These are phyloP conservation scores for Penicillium mononematosum DNA, from an alignment of 495 filamentous ascomycete genomes.

Conservation along the genomic window DNA sequence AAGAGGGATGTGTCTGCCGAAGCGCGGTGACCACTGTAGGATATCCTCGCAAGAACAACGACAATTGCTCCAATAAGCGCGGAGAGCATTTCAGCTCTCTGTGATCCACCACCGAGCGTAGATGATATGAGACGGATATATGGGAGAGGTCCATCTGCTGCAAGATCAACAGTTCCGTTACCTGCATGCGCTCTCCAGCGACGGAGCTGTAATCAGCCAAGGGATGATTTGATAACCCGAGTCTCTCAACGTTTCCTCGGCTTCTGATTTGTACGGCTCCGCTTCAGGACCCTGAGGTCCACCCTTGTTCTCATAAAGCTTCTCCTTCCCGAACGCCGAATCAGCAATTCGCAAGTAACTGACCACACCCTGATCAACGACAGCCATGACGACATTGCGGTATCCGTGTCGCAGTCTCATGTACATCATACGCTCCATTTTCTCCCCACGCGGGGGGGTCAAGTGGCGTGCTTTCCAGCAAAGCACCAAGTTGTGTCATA, in stretches of 20 bases:
- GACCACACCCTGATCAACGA: slow-evolving; percentile 86
- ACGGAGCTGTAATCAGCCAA: background rate
- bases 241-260: slow-evolving; percentile 36
- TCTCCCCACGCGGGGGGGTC: slow-evolving; percentile 54
- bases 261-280: slow-evolving; percentile 26
- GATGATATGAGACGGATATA: background rate
- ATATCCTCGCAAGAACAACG: background rate
- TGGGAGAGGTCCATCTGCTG: background rate
- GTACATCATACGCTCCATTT: slow-evolving; percentile 55
- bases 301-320: slow-evolving; percentile 53
- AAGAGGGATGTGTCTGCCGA: background rate
- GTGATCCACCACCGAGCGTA: background rate
- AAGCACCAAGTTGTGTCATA: slow-evolving; percentile 61
- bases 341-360: slow-evolving; percentile 82
- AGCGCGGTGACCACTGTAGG: background rate
- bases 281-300: slow-evolving; percentile 33
- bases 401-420: slow-evolving; percentile 78
- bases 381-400: slow-evolving; percentile 77
- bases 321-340: slow-evolving; percentile 75
- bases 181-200: background rate
- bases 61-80: background rate
- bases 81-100: background rate
- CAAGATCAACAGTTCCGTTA: background rate
- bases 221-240: background rate
- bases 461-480: slow-evolving; percentile 68